phyloP scores from a whole-genome alignment of 2,329 filamentous ascomycete genomes.

The Fusarium sp. region DNA sequence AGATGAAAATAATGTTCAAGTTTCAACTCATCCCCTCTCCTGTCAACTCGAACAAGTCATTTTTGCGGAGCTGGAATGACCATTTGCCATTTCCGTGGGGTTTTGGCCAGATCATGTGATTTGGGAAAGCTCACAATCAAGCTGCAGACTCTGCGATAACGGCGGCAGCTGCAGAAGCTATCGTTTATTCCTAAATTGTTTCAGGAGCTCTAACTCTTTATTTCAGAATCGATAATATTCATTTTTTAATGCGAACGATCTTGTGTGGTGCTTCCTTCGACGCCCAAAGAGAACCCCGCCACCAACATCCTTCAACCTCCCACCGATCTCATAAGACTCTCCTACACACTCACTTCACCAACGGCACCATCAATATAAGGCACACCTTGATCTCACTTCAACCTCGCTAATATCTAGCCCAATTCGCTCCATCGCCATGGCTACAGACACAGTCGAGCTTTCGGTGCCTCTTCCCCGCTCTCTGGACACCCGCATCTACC shows the following conservation, averaged over 20 bases:
- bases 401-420: neutral
- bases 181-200: no score
- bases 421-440: constrained; percentile 35
- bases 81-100: constrained; percentile 23
- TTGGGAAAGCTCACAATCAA: constrained; percentile 9
- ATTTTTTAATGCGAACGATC: neutral
- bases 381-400: neutral
- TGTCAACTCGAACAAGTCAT: constrained; percentile 8
- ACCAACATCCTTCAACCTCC: neutral
- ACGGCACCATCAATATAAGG: neutral
- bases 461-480: constrained; percentile 68
- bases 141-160: neutral
- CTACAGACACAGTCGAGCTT: constrained; percentile 51
- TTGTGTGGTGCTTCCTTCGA: neutral
- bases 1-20: neutral
- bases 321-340: neutral
- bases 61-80: constrained; percentile 25
- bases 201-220: neutral
- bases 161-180: neutral
- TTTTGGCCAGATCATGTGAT: constrained; percentile 35
- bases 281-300: neutral
- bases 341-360: neutral
- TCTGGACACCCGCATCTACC: constrained; percentile 66
- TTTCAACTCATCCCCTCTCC: constrained; percentile 19
- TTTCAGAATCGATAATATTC: neutral